phyloP scores from a whole-genome alignment of 352 stramenopile species.

The Phytopythium delawarense region DNA sequence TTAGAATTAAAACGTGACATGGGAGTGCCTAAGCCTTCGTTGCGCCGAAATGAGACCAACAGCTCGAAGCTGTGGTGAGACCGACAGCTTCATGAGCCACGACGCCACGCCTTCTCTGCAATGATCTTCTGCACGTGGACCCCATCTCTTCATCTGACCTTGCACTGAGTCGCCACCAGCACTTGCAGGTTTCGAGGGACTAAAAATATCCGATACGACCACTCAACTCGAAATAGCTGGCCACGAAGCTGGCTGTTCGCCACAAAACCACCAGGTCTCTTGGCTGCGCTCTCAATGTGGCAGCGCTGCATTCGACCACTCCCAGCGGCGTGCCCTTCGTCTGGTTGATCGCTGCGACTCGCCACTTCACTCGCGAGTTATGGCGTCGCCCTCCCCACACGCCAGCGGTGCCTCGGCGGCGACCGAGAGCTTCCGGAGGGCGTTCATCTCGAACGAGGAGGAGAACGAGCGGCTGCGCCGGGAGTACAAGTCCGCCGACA shows the following conservation, averaged over 20 bases:
- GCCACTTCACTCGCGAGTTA: not conserved
- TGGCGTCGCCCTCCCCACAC: not conserved
- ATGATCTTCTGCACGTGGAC: too few species aligned
- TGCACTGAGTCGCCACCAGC: too few species aligned
- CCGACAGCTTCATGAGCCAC: too few species aligned
- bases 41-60: too few species aligned
- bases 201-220: not conserved
- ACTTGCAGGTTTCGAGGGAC: not conserved
- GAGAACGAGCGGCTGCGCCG: conserved; percentile 55
- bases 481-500: conserved; percentile 45
- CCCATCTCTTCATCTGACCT: too few species aligned
- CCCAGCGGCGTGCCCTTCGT: not conserved
- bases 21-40: too few species aligned
- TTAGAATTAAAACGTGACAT: too few species aligned
- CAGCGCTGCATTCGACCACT: not conserved
- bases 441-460: conserved; percentile 54
- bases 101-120: too few species aligned
- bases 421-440: conserved; percentile 36
- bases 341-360: too few species aligned
- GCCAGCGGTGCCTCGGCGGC: conserved; percentile 8
- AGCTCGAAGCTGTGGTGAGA: too few species aligned
- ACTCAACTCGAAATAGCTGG: not conserved
- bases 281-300: not conserved
- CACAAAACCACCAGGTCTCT: not conserved
- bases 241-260: not conserved